Evolutionary conservation across 192 early-diverging fungal species (phyloP), one percentile per base, ranked within the genome.

Genomic region (Entomortierella lignicola): DNA sequence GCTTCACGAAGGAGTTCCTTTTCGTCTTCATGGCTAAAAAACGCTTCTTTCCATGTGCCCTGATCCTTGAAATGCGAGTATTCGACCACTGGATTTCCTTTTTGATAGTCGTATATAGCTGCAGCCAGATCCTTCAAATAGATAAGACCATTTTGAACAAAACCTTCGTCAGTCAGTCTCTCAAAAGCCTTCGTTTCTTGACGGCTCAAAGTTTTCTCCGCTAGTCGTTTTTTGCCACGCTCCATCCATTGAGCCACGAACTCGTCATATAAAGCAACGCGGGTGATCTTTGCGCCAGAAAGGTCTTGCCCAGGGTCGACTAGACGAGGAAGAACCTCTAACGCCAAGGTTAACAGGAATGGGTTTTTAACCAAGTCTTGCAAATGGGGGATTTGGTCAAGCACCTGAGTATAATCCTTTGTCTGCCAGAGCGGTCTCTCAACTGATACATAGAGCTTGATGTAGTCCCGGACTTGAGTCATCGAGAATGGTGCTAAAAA

Each of bases 281-380:
- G 62, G 2, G 32, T 54, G 1, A 63, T 51, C 1, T 23, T 20
- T 11, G 29, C 50, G 5, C 11, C 21, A 26, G 61, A 29, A n/a
- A 63, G 20, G 10, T 52, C 61, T 10, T 63, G 13, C n/a, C 31
- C 5, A 7, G 29, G 27, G 8, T 29, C 42, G 25, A 42, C 42
- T 3, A 60, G 21, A 26, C 41, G 39, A 3, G 59, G 59, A 23
- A 60, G 42, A 15, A 27, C 59, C 4, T 60, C 59, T 39, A 60
- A 42, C 0, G 59, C 8, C 42, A 60, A 42, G 39, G 59, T 30
- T 39, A 60, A 30, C 2, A 60, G 42, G 41, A 60, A 60, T 2
- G 59, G 59, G 7, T 60, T 60, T 8, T 47, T 60, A 17, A 60
- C 59, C 0, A 60, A 13, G 27, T 41, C 59, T n/a, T n/a, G n/a